phyloP scores from a whole-genome alignment of 345 rosid species.

The Pelargonium nanum region DNA sequence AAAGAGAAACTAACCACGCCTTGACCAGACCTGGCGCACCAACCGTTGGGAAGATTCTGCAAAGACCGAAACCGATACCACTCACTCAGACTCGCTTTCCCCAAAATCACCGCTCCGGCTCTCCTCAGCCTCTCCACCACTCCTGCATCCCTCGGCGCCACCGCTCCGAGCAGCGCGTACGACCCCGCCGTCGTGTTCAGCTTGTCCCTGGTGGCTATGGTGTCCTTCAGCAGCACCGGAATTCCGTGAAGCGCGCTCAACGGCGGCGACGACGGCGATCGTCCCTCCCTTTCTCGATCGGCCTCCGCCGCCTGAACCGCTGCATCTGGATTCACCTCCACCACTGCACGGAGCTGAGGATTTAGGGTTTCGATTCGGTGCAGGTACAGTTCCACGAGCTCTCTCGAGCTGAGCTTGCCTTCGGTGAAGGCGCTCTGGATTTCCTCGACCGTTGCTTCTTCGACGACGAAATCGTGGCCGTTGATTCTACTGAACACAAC shows the following conservation, averaged over 20 bases:
- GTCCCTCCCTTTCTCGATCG: slow-evolving; percentile 10
- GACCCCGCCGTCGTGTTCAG: slow-evolving; percentile 27
- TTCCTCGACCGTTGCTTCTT: slow-evolving; percentile 19
- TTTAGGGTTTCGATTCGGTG: slow-evolving; percentile 16
- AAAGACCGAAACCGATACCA: slow-evolving; percentile 17
- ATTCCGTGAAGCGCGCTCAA: slow-evolving; percentile 29
- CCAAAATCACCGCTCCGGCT: slow-evolving; percentile 32
- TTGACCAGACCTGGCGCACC: slow-evolving; percentile 31
- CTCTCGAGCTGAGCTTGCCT: slow-evolving; percentile 18
- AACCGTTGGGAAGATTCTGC: slow-evolving; percentile 17
- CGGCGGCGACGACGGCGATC: not conserved
- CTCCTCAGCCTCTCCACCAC: slow-evolving; percentile 28
- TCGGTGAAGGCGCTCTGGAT: slow-evolving; percentile 18
- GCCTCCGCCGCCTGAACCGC: slow-evolving; percentile 18
- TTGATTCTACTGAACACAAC: not conserved
- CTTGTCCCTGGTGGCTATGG: slow-evolving; percentile 18
- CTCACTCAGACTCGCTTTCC: slow-evolving; percentile 27
- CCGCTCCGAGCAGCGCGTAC: slow-evolving; percentile 26
- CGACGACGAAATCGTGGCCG: slow-evolving; percentile 10
- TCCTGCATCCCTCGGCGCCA: slow-evolving; percentile 22
- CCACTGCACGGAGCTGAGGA: slow-evolving; percentile 18
- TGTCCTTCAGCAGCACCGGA: slow-evolving; percentile 36
- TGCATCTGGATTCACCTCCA: slow-evolving; percentile 29
- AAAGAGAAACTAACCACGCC: slow-evolving; percentile 14
- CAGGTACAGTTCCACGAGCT: slow-evolving; percentile 21